Base-by-base conservation (phyloP, 805 yeast species). In the Candida easanensis region DNA sequence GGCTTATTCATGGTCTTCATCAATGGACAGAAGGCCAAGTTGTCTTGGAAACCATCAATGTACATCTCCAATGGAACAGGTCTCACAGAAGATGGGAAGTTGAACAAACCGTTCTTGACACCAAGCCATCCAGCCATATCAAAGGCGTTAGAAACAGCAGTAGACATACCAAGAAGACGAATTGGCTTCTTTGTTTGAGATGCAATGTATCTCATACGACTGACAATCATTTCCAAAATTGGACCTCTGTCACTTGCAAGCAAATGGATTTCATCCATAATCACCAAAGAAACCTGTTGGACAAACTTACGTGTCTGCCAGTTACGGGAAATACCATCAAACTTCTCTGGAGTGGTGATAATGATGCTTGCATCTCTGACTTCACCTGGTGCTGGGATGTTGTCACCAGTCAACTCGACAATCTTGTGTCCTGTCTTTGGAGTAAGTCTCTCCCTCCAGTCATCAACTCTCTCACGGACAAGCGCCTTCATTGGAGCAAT, bases 231-330 rank as follows among this genome's bases (percentile, higher is more conserved):
- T 63, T 93, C 99, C 46, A 93, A 84, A 6, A 93, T 98, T 4
- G 97, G 88, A 55, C 99, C 99, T 70, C 99, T 79, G 46, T 93
- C 99, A 74, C 93, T 98, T 53, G 95, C 98, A 43, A 93, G 73
- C 54, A 93, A 71, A 73, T 93, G 99, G 1, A 93, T 97, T 66
- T 93, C 99, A 71, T 93, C 99, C 33, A 30, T 30, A 44, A 93
- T 88, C 39, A 93, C 71, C 21, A 91, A 69, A 57, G 84, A 86
- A 9, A 93, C 95, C 55, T 88, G 88, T 17, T 88, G 81, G 2
- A 88, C 88, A 41, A 90, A 67, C 54, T 88, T 80, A 59, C 90
- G 97, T 32, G 97, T 96, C 51, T 77, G 84, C 49, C 90, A 82
- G 58, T 93, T 93, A 62, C 98, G 79, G 0, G 99, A 90, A 3